These are phyloP conservation scores for Monoraphidium neglectum DNA, from an alignment of 139 green algal genomes.

Conservation along the genomic window DNA sequence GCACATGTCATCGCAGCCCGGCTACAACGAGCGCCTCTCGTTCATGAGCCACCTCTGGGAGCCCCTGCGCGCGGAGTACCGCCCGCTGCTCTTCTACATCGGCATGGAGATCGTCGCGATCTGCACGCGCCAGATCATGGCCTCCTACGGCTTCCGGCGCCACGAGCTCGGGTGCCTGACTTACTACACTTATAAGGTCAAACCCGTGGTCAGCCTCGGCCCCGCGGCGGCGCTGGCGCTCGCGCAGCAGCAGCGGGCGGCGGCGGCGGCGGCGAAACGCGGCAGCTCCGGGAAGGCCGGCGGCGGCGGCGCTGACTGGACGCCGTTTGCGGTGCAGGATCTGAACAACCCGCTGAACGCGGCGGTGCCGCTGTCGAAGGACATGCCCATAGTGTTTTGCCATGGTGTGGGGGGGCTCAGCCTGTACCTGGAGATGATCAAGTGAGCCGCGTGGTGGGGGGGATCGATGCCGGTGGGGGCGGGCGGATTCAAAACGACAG, in stretches of 20 bases:
- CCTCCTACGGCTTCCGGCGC: slow-evolving; percentile 12
- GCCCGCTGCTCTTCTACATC: slow-evolving; percentile 42
- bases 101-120: slow-evolving; percentile 33
- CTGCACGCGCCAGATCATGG: slow-evolving; percentile 18
- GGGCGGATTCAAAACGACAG: too few relatives aligned
- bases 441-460: too few relatives aligned
- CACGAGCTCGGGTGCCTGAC: slow-evolving; percentile 5
- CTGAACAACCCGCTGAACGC: slow-evolving; percentile 7
- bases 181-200: too few relatives aligned
- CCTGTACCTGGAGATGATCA: slow-evolving; percentile 35
- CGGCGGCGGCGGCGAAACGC: too few relatives aligned
- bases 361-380: neutral
- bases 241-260: too few relatives aligned
- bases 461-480: too few relatives aligned
- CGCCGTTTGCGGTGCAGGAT: slow-evolving; percentile 19
- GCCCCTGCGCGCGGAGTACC: slow-evolving; percentile 27
- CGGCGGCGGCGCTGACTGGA: slow-evolving; percentile 9
- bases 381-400: slow-evolving; percentile 42
- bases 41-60: slow-evolving; percentile 50
- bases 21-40: slow-evolving; percentile 10
- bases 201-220: too few relatives aligned
- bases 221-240: too few relatives aligned
- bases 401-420: slow-evolving; percentile 45
- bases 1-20: neutral
- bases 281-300: too few relatives aligned